A percentile compares a stretch with the other conserved stretches of the same genome.
phyloP scores from a whole-genome alignment of 305 asterid species.

The Ruellia speciosa region DNA sequence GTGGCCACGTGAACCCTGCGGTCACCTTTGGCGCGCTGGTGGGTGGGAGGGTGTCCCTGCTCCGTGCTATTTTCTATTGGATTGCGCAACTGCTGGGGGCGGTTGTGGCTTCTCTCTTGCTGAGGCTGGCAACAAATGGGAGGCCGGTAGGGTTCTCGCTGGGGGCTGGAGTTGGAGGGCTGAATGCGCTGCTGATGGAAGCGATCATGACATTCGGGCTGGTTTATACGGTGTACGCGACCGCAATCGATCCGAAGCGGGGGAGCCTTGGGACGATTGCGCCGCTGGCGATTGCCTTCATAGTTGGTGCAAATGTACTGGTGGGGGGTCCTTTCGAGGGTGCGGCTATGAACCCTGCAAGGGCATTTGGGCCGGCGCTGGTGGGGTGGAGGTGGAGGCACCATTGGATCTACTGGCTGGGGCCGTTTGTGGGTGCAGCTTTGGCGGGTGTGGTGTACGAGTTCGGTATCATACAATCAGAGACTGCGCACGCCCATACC shows the following conservation, averaged over 20 bases:
- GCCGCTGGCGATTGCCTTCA: conserved; percentile 64
- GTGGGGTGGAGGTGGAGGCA: conserved; percentile 67
- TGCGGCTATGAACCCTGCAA: conserved; percentile 80
- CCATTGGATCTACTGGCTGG: conserved; percentile 84
- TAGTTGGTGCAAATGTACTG: conserved; percentile 63
- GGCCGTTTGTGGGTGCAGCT: conserved; percentile 60
- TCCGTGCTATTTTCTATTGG: conserved; percentile 50
- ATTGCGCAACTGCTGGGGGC: conserved; percentile 70
- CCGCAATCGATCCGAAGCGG: conserved; percentile 66
- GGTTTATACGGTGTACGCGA: conserved; percentile 71
- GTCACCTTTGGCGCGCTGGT: conserved; percentile 66
- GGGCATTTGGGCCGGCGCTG: conserved; percentile 64
- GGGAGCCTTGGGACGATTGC: conserved; percentile 56
- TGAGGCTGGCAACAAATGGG: conserved; percentile 66
- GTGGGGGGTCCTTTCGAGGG: conserved; percentile 70
- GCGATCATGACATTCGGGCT: conserved; percentile 70
- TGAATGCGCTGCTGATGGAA: conserved; percentile 60
- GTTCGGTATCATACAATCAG: conserved; percentile 29
- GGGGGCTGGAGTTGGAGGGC: conserved; percentile 43
- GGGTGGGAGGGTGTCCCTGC: conserved; percentile 59
- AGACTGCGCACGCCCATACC: too few species aligned
- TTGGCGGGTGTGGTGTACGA: conserved; percentile 54
- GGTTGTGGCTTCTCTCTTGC: conserved; percentile 58
- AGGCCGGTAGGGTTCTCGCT: conserved; percentile 52
- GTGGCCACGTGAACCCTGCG: conserved; percentile 83